Evolutionary conservation across 768 basidiomycete species (phyloP).

Genomic region (Calvatia gigantea): DNA sequence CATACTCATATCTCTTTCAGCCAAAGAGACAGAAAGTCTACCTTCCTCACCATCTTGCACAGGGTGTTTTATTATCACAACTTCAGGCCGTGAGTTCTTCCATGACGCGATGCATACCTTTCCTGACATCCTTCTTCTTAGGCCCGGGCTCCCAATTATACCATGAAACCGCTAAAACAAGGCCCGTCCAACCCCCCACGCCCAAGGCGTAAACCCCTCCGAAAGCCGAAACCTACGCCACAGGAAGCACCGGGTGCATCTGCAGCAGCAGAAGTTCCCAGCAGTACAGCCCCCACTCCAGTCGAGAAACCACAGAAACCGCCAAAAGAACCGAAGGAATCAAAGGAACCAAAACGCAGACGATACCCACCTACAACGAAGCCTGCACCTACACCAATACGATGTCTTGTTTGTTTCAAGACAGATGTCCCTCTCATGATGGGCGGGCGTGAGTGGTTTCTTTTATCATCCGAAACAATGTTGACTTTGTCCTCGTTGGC

Average conservation of each 20-base stretch:
- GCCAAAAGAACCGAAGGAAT: conserved; percentile 31
- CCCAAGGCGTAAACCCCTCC: conserved; percentile 22
- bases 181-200: conserved; percentile 28
- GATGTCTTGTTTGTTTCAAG: conserved; percentile 59
- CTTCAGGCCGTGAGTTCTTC: conserved; percentile 49
- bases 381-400: conserved; percentile 25
- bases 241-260: conserved; percentile 21
- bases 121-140: conserved; percentile 12
- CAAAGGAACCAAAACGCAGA: conserved; percentile 4
- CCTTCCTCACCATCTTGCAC: conserved; percentile 53
- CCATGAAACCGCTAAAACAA: conserved; percentile 59
- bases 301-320: conserved; percentile 1
- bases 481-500: not conserved
- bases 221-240: conserved; percentile 24
- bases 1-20: conserved; percentile 1
- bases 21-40: conserved; percentile 47
- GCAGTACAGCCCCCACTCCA: conserved; percentile 10
- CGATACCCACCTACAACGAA: conserved; percentile 7
- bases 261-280: conserved; percentile 13
- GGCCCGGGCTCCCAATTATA: conserved; percentile 43
- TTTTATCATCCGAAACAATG: no score
- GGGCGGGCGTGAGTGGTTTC: conserved; percentile 59
- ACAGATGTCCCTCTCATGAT: conserved; percentile 73
- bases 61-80: conserved; percentile 53
- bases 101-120: not conserved